Evolutionary conservation across 2,329 filamentous ascomycete genomes (phyloP).

Genomic region (Aspergillus neoniger): DNA sequence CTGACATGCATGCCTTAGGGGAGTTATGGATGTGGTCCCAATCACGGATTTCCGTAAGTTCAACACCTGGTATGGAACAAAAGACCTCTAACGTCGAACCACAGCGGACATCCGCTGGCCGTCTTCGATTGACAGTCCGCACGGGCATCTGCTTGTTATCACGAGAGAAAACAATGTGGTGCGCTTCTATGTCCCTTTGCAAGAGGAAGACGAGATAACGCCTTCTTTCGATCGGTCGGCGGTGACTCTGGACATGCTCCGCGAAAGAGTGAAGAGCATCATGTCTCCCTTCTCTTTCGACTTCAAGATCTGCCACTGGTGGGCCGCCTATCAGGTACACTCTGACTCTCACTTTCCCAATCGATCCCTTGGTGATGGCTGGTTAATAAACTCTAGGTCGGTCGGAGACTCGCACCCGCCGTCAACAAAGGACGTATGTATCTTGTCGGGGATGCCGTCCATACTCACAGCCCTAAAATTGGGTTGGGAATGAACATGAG

Average conservation of each 20-base stretch:
- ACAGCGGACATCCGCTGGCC: conserved; percentile 56
- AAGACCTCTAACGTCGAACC: conserved; percentile 11
- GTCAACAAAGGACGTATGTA: conserved; percentile 14
- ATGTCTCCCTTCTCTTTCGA: conserved; percentile 9
- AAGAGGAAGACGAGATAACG: not conserved
- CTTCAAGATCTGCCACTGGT: conserved; percentile 18
- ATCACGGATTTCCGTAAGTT: conserved; percentile 54
- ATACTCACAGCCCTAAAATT: conserved; percentile 17
- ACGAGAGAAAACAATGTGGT: conserved; percentile 55
- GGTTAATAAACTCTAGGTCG: conserved; percentile 2
- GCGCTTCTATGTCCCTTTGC: conserved; percentile 15
- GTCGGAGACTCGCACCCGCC: conserved; percentile 13
- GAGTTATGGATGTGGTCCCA: conserved; percentile 52
- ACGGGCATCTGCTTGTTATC: conserved; percentile 63
- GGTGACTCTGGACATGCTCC: conserved; percentile 11
- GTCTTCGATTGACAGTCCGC: conserved; percentile 54
- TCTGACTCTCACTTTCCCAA: not conserved
- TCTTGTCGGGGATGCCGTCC: conserved; percentile 14
- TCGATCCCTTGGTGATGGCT: not conserved
- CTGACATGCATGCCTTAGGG: conserved; percentile 22
- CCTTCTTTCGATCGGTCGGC: conserved; percentile 10
- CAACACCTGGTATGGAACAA: not conserved
- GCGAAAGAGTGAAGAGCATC: conserved; percentile 9
- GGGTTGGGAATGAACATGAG: conserved; percentile 29
- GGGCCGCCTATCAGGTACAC: conserved; percentile 15